Evolutionary conservation across 345 rosid species (phyloP).

Genomic region (Aquilaria malaccensis): DNA sequence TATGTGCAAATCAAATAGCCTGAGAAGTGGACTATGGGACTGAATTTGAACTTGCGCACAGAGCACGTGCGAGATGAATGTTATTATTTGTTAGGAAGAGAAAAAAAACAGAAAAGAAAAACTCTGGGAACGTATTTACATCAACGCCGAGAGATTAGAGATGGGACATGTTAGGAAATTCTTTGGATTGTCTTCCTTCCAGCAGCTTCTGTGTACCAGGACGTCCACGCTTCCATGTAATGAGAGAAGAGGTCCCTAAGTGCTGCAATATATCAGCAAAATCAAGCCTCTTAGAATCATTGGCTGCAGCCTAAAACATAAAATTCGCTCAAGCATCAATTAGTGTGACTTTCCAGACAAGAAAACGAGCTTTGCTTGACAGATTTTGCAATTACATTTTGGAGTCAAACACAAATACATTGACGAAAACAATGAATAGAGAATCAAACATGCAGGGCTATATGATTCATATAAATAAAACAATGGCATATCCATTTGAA

Average conservation of each 20-base stretch:
- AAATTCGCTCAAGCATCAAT: background rate
- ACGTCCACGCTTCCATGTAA: constrained; percentile 88
- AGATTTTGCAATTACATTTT: no score
- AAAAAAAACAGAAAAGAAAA: background rate
- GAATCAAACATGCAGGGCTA: no score
- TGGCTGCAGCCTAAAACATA: background rate
- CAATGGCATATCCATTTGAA: no score
- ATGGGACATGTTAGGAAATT: constrained; percentile 21
- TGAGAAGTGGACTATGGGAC: no score
- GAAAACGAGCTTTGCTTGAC: background rate
- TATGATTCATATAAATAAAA: no score
- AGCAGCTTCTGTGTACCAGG: constrained; percentile 76
- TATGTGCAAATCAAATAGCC: no score
- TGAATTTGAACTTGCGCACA: constrained; percentile 10
- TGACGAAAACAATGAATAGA: no score
- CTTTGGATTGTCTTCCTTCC: constrained; percentile 38
- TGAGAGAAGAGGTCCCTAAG: constrained; percentile 74
- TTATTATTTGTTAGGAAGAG: constrained; percentile 11
- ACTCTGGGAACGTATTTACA: background rate
- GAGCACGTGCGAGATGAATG: constrained; percentile 18
- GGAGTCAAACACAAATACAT: no score
- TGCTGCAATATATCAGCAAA: constrained; percentile 38
- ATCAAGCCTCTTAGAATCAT: background rate
- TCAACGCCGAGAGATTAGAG: background rate
- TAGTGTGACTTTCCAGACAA: background rate